Conservation (phyloP, 2,329 filamentous ascomycete species). For the Mariannaea sp. region DNA sequence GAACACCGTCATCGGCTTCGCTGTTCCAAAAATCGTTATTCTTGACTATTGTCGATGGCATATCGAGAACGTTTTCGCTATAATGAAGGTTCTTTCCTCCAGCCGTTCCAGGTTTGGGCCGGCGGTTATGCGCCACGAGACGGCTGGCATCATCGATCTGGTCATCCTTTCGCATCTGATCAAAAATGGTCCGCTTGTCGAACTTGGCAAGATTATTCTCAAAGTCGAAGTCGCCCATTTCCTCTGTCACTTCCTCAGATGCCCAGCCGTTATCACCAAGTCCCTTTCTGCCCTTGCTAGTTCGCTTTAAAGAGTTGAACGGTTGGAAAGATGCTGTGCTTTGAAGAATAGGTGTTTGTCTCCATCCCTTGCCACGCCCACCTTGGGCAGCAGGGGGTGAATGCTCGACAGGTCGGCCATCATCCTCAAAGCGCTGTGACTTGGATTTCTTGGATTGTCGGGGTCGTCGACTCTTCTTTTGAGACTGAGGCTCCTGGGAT, state of each 20-base stretch:
- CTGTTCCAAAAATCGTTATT: conserved; percentile 71
- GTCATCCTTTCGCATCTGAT: conserved; percentile 88
- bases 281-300: conserved; percentile 50
- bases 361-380: conserved; percentile 60
- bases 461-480: conserved; percentile 41
- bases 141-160: conserved; percentile 86
- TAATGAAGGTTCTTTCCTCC: conserved; percentile 91
- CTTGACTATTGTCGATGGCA: conserved; percentile 49
- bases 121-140: conserved; percentile 87
- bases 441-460: conserved; percentile 43
- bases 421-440: conserved; percentile 36
- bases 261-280: conserved; percentile 81
- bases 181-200: conserved; percentile 89
- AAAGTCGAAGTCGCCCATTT: conserved; percentile 94
- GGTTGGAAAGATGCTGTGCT: conserved; percentile 67
- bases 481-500: conserved; percentile 31
- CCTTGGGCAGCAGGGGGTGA: conserved; percentile 34
- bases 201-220: conserved; percentile 89
- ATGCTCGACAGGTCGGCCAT: conserved; percentile 31
- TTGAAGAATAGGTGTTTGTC: conserved; percentile 64
- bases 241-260: conserved; percentile 94
- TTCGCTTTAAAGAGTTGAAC: conserved; percentile 64
- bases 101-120: conserved; percentile 68
- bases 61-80: conserved; percentile 86
- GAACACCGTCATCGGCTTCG: conserved; percentile 67